Evolutionary conservation across 2,329 filamentous ascomycete species (phyloP).

Genomic region (Fusarium chuoi): DNA sequence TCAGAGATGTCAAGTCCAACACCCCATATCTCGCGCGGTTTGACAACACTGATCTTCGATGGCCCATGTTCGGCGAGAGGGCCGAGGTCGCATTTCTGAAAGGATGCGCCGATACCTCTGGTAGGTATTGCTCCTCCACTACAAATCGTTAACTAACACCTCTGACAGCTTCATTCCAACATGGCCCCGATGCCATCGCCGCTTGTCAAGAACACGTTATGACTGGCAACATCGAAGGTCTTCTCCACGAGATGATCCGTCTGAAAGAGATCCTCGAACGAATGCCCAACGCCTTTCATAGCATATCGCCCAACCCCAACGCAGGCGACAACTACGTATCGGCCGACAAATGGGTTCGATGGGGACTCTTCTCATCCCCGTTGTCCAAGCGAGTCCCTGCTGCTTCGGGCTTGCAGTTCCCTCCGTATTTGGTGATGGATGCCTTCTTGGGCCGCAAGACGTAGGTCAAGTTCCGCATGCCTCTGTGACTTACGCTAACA

Average conservation of each 20-base stretch:
- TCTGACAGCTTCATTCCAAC: constrained; percentile 55
- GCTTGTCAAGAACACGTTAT: constrained; percentile 65
- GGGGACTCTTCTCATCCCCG: constrained; percentile 62
- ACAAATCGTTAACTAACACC: accelerated
- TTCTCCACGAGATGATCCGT: constrained; percentile 61
- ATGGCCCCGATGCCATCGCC: constrained; percentile 62
- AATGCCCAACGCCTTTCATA: constrained; percentile 65
- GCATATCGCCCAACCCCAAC: constrained; percentile 63
- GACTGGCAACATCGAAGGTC: constrained; percentile 61
- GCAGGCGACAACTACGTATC: constrained; percentile 62
- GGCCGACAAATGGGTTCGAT: constrained; percentile 60
- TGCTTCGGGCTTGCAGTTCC: constrained; percentile 62
- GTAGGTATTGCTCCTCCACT: neutral
- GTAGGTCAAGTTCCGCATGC: neutral
- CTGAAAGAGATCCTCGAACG: constrained; percentile 64
- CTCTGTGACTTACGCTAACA: constrained; percentile 48
- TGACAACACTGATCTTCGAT: constrained; percentile 64
- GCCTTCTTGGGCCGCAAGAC: constrained; percentile 63
- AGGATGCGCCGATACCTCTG: constrained; percentile 58
- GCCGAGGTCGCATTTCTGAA: constrained; percentile 64
- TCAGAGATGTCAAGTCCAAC: constrained; percentile 58
- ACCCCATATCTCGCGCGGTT: constrained; percentile 63
- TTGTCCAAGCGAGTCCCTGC: constrained; percentile 62
- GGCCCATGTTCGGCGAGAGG: constrained; percentile 64
- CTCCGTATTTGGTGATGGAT: constrained; percentile 64